Evolutionary conservation across 2,329 filamentous ascomycete species (phyloP).

Genomic region (Talaromyces sp.): DNA sequence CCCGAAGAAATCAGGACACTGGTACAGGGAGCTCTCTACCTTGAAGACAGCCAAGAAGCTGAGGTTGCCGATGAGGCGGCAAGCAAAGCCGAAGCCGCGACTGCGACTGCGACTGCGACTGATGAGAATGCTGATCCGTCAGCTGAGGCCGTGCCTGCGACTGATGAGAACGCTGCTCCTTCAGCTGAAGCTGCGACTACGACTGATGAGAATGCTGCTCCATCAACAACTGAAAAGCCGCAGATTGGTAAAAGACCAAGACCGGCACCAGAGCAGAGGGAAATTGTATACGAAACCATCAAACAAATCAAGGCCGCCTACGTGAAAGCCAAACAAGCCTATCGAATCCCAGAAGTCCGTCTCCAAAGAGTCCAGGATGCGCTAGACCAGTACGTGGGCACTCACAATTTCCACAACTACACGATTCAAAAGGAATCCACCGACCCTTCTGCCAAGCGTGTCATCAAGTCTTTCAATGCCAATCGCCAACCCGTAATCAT

Average conservation of each 20-base stretch:
- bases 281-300: conserved; percentile 60
- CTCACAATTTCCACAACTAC: conserved; percentile 94
- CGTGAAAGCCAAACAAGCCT: conserved; percentile 74
- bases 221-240: neutral
- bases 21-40: conserved; percentile 37
- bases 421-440: conserved; percentile 79
- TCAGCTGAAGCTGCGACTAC: neutral
- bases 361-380: conserved; percentile 70
- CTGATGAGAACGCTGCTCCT: neutral
- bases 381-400: conserved; percentile 73
- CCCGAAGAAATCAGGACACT: conserved; percentile 38
- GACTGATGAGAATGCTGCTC: conserved; percentile 10
- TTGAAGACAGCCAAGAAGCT: conserved; percentile 27
- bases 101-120: neutral
- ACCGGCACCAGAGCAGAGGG: conserved; percentile 24
- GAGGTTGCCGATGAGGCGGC: conserved; percentile 15
- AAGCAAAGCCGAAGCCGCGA: conserved; percentile 9
- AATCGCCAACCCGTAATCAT: conserved; percentile 75
- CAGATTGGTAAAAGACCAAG: conserved; percentile 1
- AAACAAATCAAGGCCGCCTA: conserved; percentile 78
- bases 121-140: neutral
- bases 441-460: conserved; percentile 80
- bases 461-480: conserved; percentile 87
- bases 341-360: conserved; percentile 71
- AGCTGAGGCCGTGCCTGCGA: neutral